These are phyloP conservation scores for Tremella yokohamensis DNA, from an alignment of 768 basidiomycete genomes.

Conservation along the genomic window DNA sequence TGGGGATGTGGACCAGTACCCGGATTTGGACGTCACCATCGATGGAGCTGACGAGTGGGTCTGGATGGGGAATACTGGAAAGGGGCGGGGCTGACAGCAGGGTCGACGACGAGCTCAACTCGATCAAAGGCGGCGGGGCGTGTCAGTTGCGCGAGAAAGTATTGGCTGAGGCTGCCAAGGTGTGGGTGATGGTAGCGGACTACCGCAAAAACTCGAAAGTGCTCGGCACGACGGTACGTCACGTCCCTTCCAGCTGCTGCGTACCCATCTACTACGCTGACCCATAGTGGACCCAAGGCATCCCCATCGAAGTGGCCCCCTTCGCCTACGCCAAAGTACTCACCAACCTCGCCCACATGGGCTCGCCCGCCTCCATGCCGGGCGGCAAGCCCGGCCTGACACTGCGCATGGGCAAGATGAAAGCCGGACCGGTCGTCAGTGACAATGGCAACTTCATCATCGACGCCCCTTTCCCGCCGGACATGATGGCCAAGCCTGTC, in stretches of 20 bases:
- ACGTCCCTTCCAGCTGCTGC: not conserved
- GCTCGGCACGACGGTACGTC: constrained; percentile 75
- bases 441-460: constrained; percentile 98
- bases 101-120: constrained; percentile 79
- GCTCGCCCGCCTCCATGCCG: constrained; percentile 38
- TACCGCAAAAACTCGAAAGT: constrained; percentile 84
- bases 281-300: constrained; percentile 72
- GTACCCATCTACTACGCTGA: not conserved
- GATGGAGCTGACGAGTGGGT: constrained; percentile 95
- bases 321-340: constrained; percentile 91
- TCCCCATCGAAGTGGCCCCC: constrained; percentile 94
- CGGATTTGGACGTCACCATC: constrained; percentile 88
- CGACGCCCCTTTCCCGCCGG: constrained; percentile 81
- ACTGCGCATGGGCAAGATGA: constrained; percentile 86
- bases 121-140: constrained; percentile 95
- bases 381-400: constrained; percentile 56
- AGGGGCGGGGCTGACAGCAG: constrained; percentile 53
- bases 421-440: constrained; percentile 88
- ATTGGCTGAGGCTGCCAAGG: constrained; percentile 88
- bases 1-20: constrained; percentile 86
- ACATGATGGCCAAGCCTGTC: constrained; percentile 64
- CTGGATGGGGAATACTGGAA: not conserved
- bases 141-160: constrained; percentile 97
- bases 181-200: constrained; percentile 91
- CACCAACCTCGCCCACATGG: constrained; percentile 59